phyloP scores from a whole-genome alignment of 495 filamentous ascomycete genomes.

The Aspergillus incahuasiensis region DNA sequence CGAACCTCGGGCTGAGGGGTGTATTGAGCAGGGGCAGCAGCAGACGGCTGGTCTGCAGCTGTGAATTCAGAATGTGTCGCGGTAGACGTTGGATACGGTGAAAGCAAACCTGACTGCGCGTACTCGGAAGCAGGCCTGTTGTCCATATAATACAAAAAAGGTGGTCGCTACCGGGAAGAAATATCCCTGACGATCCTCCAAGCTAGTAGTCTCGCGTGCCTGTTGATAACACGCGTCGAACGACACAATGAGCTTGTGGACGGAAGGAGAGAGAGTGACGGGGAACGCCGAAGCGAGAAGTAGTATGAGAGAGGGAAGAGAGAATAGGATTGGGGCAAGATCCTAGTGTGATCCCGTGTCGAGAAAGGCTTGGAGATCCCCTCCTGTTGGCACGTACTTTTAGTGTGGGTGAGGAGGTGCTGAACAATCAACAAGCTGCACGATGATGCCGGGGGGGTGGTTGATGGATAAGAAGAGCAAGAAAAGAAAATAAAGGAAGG shows the following conservation, averaged over 20 bases:
- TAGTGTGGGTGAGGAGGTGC: conserved; percentile 8
- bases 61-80: conserved; percentile 74
- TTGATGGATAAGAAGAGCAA: conserved; percentile 13
- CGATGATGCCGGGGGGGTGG: conserved; percentile 9
- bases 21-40: conserved; percentile 55
- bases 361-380: conserved; percentile 12
- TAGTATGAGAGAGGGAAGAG: conserved; percentile 12
- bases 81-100: conserved; percentile 68
- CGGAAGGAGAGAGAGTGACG: conserved; percentile 11
- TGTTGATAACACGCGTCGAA: conserved; percentile 24
- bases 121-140: conserved; percentile 89
- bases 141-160: conserved; percentile 55
- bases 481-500: conserved; percentile 19
- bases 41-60: conserved; percentile 82
- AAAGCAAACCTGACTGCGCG: conserved; percentile 97
- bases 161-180: conserved; percentile 20
- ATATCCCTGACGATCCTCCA: conserved; percentile 23
- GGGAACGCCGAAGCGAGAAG: conserved; percentile 14
- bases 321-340: conserved; percentile 12
- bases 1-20: conserved; percentile 45
- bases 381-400: conserved; percentile 24
- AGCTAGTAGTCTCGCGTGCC: conserved; percentile 19
- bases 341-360: conserved; percentile 16
- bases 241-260: conserved; percentile 28
- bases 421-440: conserved; percentile 2